Base-by-base conservation (phyloP, 1,284 basidiomycete genomes). In the Naganishia albida region DNA sequence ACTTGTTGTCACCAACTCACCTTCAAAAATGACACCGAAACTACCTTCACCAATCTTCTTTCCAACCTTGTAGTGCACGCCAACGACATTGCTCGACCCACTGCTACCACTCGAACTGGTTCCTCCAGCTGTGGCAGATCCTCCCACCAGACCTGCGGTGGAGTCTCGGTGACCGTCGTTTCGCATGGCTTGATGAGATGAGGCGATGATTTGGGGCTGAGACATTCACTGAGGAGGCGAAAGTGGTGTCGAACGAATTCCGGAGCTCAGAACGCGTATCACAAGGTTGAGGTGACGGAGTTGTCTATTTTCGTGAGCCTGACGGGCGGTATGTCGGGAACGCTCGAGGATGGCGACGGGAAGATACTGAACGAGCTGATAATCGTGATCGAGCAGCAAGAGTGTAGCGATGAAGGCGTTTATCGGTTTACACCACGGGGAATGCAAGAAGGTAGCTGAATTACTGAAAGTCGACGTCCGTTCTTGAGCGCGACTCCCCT, bases 21-120 rank as follows among this genome's bases (percentile, higher is more conserved):
- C 92, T 82, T 95, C 93, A 76, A 94, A 96, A 82, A 97, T 95
- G 83, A 96, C 92, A 75, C 93, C 93, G 78, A 97, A 97, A 39
- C 89, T 92, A 69, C 92, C 92, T 74, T 84, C 83, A 38, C 83
- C 84, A 70, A 86, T 85, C 80, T 85, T 85, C 72, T 84, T 82
- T 65, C 84, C 84, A 48, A 85, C 84, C 62, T 83, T 80, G 77
- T 84, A 85, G 75, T 85, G 84, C 8, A 85, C 84, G 56, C 82
- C 80, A 50, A 81, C 80, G 52, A 81, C 78, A 68, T 80, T 80
- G 71, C 75, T 78, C 52, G 78, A 79, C 70, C 73, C 56, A 20
- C 56, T 49, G 46, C 56, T 60, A 13, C 56, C 56, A 18, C 56
- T 49, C 30, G 56, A 60, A 26, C 34, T 49, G 7, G 51, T 39